Percentiles rank a stretch among this genome's conserved stretches.
These are phyloP conservation scores for Corallochytrium limacisporum DNA, from an alignment of 78 protist genomes.

Conservation along the genomic window DNA sequence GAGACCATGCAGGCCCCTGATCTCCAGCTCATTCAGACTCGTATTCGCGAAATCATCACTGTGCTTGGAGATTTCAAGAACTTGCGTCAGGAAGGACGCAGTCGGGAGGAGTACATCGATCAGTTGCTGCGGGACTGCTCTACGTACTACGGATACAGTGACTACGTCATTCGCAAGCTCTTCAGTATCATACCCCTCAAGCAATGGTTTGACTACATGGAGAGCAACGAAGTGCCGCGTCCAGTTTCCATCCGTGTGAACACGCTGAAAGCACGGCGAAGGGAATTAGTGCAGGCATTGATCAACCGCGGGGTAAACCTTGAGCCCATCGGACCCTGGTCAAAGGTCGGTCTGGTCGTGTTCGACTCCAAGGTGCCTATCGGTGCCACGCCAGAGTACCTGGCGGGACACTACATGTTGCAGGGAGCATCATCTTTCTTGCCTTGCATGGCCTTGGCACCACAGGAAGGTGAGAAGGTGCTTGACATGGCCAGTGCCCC, in stretches of 20 bases:
- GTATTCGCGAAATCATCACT: constrained; percentile 33
- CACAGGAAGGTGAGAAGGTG: constrained; percentile 68
- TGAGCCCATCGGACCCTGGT: constrained; percentile 67
- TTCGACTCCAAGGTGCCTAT: constrained; percentile 81
- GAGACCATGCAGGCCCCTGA: constrained; percentile 12
- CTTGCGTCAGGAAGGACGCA: constrained; percentile 1
- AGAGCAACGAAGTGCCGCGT: constrained; percentile 83
- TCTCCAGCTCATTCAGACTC: constrained; percentile 22
- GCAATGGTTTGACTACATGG: constrained; percentile 60
- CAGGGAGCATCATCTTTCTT: constrained; percentile 94
- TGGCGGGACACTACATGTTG: constrained; percentile 75
- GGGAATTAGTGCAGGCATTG: constrained; percentile 65
- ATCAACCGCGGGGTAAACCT: constrained; percentile 62
- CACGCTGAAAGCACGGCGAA: constrained; percentile 74
- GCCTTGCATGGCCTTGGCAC: constrained; percentile 90
- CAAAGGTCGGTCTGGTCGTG: constrained; percentile 84
- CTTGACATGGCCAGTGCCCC: constrained; percentile 97
- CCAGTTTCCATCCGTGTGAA: constrained; percentile 94
- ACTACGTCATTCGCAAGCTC: constrained; percentile 47
- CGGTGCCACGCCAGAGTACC: constrained; percentile 37
- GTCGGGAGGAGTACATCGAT: constrained; percentile 63
- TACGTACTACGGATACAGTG: constrained; percentile 58
- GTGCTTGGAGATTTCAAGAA: constrained; percentile 21
- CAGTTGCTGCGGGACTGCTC: constrained; percentile 57
- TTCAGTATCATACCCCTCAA: constrained; percentile 56